These are phyloP conservation scores for Geotrichum ghanense DNA, from an alignment of 805 yeast genomes.

Conservation along the genomic window DNA sequence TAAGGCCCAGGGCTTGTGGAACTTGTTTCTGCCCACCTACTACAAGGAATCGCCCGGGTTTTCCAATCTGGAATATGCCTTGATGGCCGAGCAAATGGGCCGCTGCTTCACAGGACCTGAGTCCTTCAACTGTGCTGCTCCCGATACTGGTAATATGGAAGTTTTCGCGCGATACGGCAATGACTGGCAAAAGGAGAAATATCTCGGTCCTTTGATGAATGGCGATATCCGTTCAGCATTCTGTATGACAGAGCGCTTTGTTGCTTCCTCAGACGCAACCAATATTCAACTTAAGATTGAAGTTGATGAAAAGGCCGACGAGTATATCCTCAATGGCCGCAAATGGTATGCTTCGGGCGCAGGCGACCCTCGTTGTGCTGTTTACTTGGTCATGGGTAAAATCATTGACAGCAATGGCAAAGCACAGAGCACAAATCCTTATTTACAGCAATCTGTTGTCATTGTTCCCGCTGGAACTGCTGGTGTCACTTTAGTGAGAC, in stretches of 20 bases:
- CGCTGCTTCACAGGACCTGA: conserved; percentile 43
- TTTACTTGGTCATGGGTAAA: conserved; percentile 45
- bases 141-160: conserved; percentile 57
- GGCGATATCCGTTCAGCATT: conserved; percentile 52
- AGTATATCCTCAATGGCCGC: conserved; percentile 43
- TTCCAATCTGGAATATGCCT: conserved; percentile 51
- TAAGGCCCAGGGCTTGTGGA: conserved; percentile 44
- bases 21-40: conserved; percentile 40
- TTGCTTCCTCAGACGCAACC: conserved; percentile 51
- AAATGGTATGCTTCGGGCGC: conserved; percentile 69
- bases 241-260: conserved; percentile 52
- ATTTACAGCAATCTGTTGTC: conserved; percentile 45
- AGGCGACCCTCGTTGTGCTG: conserved; percentile 49
- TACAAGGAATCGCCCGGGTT: conserved; percentile 44
- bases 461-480: conserved; percentile 41
- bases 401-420: conserved; percentile 23
- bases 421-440: conserved; percentile 21
- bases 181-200: conserved; percentile 33
- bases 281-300: conserved; percentile 41
- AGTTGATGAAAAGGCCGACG: conserved; percentile 27
- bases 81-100: conserved; percentile 55
- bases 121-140: conserved; percentile 49
- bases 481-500: conserved; percentile 41
- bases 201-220: conserved; percentile 41
- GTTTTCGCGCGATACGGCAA: conserved; percentile 30